phyloP scores from a whole-genome alignment of 441 rosid genomes.

The Melastoma candidum region DNA sequence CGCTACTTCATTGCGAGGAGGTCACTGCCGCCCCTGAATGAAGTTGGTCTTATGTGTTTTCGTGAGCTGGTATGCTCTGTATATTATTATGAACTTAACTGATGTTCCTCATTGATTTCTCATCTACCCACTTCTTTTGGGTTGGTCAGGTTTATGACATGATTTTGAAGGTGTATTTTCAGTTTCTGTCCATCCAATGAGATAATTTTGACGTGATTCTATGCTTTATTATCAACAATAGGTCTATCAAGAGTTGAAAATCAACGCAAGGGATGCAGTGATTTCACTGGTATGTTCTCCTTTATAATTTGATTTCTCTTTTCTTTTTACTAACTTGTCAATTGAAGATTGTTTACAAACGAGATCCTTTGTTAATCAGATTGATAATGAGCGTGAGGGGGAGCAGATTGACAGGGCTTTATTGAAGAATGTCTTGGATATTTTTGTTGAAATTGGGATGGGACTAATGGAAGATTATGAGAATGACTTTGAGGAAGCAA shows the following conservation, averaged over 20 bases:
- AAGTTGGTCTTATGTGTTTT: conserved; percentile 87
- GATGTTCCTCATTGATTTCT: not conserved
- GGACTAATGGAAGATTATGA: conserved; percentile 60
- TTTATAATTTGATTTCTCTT: not conserved
- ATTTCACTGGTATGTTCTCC: conserved; percentile 53
- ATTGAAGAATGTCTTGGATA: conserved; percentile 73
- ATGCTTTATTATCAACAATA: conserved; percentile 19
- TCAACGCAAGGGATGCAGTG: conserved; percentile 62
- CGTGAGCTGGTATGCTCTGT: conserved; percentile 49
- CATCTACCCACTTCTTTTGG: not conserved
- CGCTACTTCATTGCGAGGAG: conserved; percentile 77
- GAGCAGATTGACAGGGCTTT: conserved; percentile 81
- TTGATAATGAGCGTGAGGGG: conserved; percentile 85
- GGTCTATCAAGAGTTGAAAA: conserved; percentile 57
- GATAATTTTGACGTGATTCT: too few species aligned
- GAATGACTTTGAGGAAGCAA: conserved; percentile 59
- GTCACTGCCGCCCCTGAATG: conserved; percentile 66
- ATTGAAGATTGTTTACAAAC: conserved; percentile 1
- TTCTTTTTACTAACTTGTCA: not conserved
- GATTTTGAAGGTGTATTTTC: too few species aligned
- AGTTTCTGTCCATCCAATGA: too few species aligned
- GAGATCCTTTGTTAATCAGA: conserved; percentile 25
- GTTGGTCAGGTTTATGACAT: not conserved
- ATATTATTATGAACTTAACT: not conserved
- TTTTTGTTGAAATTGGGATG: conserved; percentile 94